phyloP scores from a whole-genome alignment of 805 yeast species.

The Saccharomycopsis lassenensis region DNA sequence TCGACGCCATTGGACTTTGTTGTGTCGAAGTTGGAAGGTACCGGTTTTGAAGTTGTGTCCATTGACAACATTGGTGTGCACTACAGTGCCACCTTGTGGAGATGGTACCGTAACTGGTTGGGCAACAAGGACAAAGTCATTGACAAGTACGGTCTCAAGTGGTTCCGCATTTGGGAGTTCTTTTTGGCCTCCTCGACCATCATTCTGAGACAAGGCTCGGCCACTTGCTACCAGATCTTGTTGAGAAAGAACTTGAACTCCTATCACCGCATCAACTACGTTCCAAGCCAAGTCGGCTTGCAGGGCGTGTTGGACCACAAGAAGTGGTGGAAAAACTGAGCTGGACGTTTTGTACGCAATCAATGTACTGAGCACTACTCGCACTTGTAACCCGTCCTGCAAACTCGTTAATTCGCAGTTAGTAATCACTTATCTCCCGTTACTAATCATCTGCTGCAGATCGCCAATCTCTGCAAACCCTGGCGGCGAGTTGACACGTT shows the following conservation, averaged over 20 bases:
- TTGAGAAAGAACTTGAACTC: slow-evolving; percentile 83
- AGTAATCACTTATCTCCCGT: too few species aligned
- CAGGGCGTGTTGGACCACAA: slow-evolving; percentile 46
- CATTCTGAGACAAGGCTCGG: slow-evolving; percentile 86
- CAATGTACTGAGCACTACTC: too few species aligned
- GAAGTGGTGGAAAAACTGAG: slow-evolving; percentile 20
- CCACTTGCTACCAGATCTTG: slow-evolving; percentile 83
- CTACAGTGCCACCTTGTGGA: slow-evolving; percentile 83
- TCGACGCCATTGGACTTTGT: slow-evolving; percentile 88
- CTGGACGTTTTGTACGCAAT: too few species aligned
- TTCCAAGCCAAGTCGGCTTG: slow-evolving; percentile 70
- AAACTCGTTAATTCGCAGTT: too few species aligned
- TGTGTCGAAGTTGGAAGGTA: slow-evolving; percentile 61
- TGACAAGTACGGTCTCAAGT: slow-evolving; percentile 73
- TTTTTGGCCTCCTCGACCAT: slow-evolving; percentile 76
- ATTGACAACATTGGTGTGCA: slow-evolving; percentile 88
- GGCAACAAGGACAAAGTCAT: slow-evolving; percentile 67
- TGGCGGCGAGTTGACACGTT: too few species aligned
- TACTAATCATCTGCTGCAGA: too few species aligned
- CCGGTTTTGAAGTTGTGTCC: slow-evolving; percentile 77
- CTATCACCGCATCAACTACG: slow-evolving; percentile 71
- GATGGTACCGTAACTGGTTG: slow-evolving; percentile 93
- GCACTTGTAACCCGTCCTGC: too few species aligned
- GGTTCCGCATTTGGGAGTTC: slow-evolving; percentile 92
- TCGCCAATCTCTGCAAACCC: too few species aligned